phyloP scores from a whole-genome alignment of 768 basidiomycete genomes.

The Leccinum ochraceum region DNA sequence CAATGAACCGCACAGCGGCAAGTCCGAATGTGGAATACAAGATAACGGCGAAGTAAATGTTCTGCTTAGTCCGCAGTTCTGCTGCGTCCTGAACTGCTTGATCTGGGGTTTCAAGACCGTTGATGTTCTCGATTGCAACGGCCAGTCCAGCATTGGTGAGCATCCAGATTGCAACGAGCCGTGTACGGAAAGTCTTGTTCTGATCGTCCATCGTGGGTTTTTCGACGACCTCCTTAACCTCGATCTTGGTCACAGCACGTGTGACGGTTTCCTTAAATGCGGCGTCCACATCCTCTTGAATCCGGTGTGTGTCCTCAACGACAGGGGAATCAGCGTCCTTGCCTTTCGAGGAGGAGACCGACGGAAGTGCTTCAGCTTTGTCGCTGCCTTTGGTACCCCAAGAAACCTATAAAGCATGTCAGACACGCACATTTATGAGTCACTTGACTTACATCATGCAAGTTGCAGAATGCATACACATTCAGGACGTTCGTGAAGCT shows the following conservation, averaged over 20 bases:
- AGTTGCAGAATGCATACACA: constrained; percentile 96
- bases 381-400: constrained; percentile 98
- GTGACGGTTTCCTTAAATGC: constrained; percentile 91
- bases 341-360: constrained; percentile 80
- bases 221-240: constrained; percentile 64
- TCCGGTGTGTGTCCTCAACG: constrained; percentile 82
- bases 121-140: constrained; percentile 74
- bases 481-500: constrained; percentile 95
- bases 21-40: constrained; percentile 79
- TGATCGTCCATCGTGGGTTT: constrained; percentile 86
- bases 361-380: constrained; percentile 89
- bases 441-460: constrained; percentile 69
- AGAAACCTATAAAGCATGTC: constrained; percentile 53
- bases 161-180: constrained; percentile 84
- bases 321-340: constrained; percentile 74
- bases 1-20: constrained; percentile 69
- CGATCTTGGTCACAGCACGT: constrained; percentile 77
- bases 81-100: constrained; percentile 42
- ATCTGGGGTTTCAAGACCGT: constrained; percentile 51
- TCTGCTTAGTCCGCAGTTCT: constrained; percentile 47
- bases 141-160: constrained; percentile 67
- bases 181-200: constrained; percentile 92
- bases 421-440: background rate
- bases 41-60: constrained; percentile 73
- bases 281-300: constrained; percentile 87